phyloP scores from a whole-genome alignment of 1,284 basidiomycete species.

The Inonotus obliquus region DNA sequence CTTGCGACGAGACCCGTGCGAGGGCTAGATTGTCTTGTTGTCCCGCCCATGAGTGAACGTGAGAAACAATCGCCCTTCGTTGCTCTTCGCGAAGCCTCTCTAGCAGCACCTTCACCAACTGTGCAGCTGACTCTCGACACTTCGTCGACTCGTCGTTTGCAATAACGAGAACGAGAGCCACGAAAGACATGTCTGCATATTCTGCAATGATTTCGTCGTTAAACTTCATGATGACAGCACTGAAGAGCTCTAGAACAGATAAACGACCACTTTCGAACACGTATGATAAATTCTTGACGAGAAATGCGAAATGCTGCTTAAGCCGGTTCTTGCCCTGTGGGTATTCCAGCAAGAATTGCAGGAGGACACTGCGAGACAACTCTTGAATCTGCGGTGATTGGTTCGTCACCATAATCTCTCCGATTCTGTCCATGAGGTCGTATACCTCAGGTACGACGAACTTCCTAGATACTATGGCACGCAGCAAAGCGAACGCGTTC shows the following conservation, averaged over 20 bases:
- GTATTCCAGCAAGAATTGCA: constrained; percentile 97
- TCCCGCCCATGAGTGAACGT: constrained; percentile 79
- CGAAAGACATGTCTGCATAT: constrained; percentile 88
- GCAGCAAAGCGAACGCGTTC: constrained; percentile 84
- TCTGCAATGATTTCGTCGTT: constrained; percentile 71
- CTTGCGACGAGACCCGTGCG: constrained; percentile 70
- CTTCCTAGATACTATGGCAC: constrained; percentile 88
- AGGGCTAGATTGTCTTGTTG: constrained; percentile 61
- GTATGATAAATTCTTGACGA: constrained; percentile 93
- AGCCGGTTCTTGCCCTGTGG: constrained; percentile 94
- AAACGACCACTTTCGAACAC: constrained; percentile 86
- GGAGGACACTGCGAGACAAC: constrained; percentile 81
- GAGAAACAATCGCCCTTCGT: constrained; percentile 57
- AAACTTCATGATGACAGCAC: constrained; percentile 85
- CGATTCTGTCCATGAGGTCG: constrained; percentile 95
- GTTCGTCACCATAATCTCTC: constrained; percentile 90
- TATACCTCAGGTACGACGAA: constrained; percentile 97
- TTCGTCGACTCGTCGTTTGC: constrained; percentile 91
- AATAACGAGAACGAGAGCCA: constrained; percentile 87
- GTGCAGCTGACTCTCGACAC: constrained; percentile 85
- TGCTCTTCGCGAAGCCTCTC: constrained; percentile 60
- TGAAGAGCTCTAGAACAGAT: constrained; percentile 89
- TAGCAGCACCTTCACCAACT: constrained; percentile 77
- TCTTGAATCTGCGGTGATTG: constrained; percentile 92
- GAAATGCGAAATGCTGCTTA: constrained; percentile 84